Percentiles rank a stretch among this genome's conserved stretches.
Evolutionary conservation across 371 early-diverging fungal genomes (phyloP).

Genomic region (Basidiobolus meristosporus): DNA sequence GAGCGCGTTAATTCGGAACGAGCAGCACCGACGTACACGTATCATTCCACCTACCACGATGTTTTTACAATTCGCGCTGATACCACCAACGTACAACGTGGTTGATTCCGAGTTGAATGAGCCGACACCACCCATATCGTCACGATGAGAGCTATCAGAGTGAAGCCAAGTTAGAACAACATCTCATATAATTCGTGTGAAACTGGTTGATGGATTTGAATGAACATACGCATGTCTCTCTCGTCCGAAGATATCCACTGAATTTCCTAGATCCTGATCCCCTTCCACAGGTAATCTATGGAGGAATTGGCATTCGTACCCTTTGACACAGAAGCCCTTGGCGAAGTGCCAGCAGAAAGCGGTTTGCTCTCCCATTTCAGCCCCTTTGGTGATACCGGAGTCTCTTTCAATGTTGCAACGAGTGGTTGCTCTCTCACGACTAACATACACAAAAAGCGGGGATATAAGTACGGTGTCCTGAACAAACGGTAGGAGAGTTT

Average conservation of each 20-base stretch:
- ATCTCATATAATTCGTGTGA: no score
- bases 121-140: constrained; percentile 80
- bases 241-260: constrained; percentile 67
- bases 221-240: constrained; percentile 23
- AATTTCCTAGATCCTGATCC: constrained; percentile 31
- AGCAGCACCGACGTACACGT: no score
- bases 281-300: constrained; percentile 48
- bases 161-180: neutral
- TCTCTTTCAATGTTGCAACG: constrained; percentile 48
- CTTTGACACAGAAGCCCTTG: constrained; percentile 56
- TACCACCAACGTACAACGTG: constrained; percentile 64
- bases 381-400: constrained; percentile 51
- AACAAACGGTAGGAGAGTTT: neutral
- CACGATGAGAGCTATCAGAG: constrained; percentile 36
- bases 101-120: constrained; percentile 50
- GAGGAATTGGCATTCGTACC: constrained; percentile 34
- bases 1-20: neutral
- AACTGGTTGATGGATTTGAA: no score
- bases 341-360: constrained; percentile 72
- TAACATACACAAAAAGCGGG: neutral
- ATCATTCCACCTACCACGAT: constrained; percentile 13
- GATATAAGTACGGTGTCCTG: neutral
- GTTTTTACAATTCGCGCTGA: constrained; percentile 21
- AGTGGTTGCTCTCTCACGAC: constrained; percentile 31
- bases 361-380: constrained; percentile 23